These are phyloP conservation scores for Colletotrichum sp. DNA, from an alignment of 2,329 filamentous ascomycete genomes.

Conservation along the genomic window DNA sequence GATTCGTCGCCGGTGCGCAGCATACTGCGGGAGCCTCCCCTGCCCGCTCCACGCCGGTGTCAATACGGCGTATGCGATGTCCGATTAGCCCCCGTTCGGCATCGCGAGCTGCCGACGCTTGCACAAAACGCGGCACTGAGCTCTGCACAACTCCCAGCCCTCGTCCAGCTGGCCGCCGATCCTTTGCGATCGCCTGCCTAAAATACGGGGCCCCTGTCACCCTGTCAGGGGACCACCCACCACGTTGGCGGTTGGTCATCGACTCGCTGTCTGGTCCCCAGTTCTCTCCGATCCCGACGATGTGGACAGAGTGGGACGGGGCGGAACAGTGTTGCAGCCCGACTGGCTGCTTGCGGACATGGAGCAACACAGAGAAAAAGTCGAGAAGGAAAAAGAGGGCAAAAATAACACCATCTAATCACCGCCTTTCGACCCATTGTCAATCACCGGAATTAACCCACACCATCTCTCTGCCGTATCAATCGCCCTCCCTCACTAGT, in stretches of 20 bases:
- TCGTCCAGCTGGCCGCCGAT: neutral
- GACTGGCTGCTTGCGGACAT: conserved; percentile 7
- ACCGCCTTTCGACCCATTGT: neutral
- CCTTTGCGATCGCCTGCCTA: conserved; percentile 14
- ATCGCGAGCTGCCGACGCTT: conserved; percentile 12
- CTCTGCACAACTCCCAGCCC: conserved; percentile 6
- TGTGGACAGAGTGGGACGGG: conserved; percentile 17
- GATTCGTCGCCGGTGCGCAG: neutral
- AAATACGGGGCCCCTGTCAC: neutral
- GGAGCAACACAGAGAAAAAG: neutral
- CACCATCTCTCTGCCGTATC: neutral
- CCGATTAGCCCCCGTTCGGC: conserved; percentile 1
- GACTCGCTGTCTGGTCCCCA: neutral
- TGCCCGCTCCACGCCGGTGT: neutral
- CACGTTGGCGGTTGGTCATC: conserved; percentile 17
- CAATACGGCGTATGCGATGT: neutral
- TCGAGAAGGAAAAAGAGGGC: neutral
- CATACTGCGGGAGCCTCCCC: neutral
- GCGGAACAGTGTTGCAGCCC: conserved; percentile 3
- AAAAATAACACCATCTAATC: neutral
- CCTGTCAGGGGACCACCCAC: conserved; percentile 4
- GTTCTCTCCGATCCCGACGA: conserved; percentile 17
- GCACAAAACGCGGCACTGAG: conserved; percentile 2
- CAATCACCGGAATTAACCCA: neutral
- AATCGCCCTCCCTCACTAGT: neutral